A percentile compares a stretch with the other conserved stretches of the same genome.
Evolutionary conservation across 1,284 basidiomycete species (phyloP).

Genomic region (Rugiboletus extremiorientalis): DNA sequence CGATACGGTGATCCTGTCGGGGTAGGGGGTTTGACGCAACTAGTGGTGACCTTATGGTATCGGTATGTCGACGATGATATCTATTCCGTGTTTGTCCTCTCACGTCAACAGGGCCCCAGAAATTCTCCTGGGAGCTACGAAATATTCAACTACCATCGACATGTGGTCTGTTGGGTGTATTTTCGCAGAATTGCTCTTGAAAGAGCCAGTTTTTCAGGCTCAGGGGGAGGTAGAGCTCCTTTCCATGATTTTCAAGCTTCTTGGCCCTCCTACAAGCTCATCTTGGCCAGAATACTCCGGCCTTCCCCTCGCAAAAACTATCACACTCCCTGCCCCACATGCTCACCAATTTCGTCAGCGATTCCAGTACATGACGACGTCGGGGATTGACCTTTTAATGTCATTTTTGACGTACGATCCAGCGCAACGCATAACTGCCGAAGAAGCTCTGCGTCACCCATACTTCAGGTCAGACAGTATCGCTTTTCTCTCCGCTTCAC

Average conservation of each 20-base stretch:
- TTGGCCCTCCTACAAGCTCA: conserved; percentile 84
- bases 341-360: conserved; percentile 69
- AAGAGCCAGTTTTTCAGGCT: conserved; percentile 95
- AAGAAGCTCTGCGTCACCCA: conserved; percentile 86
- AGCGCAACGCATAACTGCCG: conserved; percentile 78
- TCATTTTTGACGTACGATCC: conserved; percentile 90
- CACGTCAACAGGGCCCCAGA: conserved; percentile 78
- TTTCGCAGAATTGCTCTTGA: conserved; percentile 93
- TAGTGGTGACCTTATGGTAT: conserved; percentile 99
- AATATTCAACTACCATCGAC: conserved; percentile 95
- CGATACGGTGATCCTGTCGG: conserved; percentile 94
- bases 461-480: conserved; percentile 78
- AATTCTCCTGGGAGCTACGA: conserved; percentile 88
- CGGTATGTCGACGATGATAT: conserved; percentile 56
- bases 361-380: conserved; percentile 80
- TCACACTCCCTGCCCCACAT: conserved; percentile 79
- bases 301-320: conserved; percentile 78
- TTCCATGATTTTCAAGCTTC: conserved; percentile 88
- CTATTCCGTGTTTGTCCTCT: neutral
- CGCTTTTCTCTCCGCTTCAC: neutral
- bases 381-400: conserved; percentile 85
- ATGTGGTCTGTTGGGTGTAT: conserved; percentile 99
- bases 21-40: conserved; percentile 91
- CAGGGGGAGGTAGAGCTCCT: conserved; percentile 93
- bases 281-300: conserved; percentile 85